A percentile compares a stretch with the other conserved stretches of the same genome.
These are phyloP conservation scores for Apophysomyces variabilis DNA, from an alignment of 371 early-diverging fungal species.

Conservation along the genomic window DNA sequence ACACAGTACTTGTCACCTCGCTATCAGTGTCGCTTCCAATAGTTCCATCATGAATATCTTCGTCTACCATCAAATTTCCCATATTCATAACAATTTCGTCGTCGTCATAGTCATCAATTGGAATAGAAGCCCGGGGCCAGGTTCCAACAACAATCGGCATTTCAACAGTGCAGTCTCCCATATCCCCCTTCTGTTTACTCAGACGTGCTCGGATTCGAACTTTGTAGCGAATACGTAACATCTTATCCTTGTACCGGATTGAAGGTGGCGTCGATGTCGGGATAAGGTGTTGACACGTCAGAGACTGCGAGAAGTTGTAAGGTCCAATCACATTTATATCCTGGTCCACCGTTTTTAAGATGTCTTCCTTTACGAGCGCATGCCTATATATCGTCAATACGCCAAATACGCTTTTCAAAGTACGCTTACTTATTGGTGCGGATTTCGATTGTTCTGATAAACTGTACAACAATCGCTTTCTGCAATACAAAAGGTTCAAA, in stretches of 20 bases:
- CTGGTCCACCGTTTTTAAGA: constrained; percentile 32
- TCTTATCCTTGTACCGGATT: constrained; percentile 30
- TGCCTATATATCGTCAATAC: constrained; percentile 17
- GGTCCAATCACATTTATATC: constrained; percentile 45
- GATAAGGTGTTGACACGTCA: constrained; percentile 31
- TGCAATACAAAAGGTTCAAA: constrained; percentile 23
- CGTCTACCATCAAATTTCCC: constrained; percentile 27
- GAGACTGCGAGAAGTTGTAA: constrained; percentile 38
- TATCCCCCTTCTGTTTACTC: constrained; percentile 16
- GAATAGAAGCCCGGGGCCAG: constrained; percentile 41
- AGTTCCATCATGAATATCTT: constrained; percentile 13
- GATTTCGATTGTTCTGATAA: constrained; percentile 35
- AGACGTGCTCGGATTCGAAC: constrained; percentile 29
- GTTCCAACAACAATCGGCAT: constrained; percentile 44
- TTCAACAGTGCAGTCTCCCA: constrained; percentile 22
- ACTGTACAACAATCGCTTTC: constrained; percentile 30
- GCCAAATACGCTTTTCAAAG: background rate
- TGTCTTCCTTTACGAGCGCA: constrained; percentile 27
- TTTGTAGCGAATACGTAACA: constrained; percentile 36
- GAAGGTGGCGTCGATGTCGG: constrained; percentile 44
- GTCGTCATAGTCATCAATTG: constrained; percentile 49
- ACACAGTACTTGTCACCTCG: background rate
- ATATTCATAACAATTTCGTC: constrained; percentile 25
- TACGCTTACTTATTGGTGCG: constrained; percentile 25
- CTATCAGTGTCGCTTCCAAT: constrained; percentile 1